phyloP scores from a whole-genome alignment of 805 yeast species.

The Metschnikowia dekortorum region DNA sequence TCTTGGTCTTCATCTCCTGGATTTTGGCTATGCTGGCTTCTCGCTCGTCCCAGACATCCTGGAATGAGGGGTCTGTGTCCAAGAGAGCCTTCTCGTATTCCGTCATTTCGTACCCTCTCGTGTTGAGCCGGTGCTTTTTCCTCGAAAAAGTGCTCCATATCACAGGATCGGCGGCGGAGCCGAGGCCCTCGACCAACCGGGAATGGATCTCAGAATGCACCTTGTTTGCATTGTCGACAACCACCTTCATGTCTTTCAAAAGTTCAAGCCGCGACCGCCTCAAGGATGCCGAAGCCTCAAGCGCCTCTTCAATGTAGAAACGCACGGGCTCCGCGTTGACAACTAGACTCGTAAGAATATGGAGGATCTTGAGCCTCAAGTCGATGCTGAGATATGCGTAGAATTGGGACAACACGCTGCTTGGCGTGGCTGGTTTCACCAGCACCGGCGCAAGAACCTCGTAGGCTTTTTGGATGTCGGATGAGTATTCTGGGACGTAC shows the following conservation, averaged over 20 bases:
- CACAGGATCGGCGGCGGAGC: slow-evolving; percentile 3
- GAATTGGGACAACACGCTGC: slow-evolving; percentile 51
- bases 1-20: slow-evolving; percentile 45
- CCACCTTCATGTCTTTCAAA: slow-evolving; percentile 53
- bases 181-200: slow-evolving; percentile 14
- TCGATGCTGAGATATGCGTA: slow-evolving; percentile 47
- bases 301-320: slow-evolving; percentile 58
- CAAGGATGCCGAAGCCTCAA: slow-evolving; percentile 57
- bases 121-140: slow-evolving; percentile 24
- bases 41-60: slow-evolving; percentile 42
- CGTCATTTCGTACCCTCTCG: slow-evolving; percentile 36
- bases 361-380: slow-evolving; percentile 53
- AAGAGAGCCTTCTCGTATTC: slow-evolving; percentile 37
- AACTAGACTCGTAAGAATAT: slow-evolving; percentile 60
- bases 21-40: slow-evolving; percentile 36
- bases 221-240: slow-evolving; percentile 48
- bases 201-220: slow-evolving; percentile 23
- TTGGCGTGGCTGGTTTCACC: slow-evolving; percentile 44
- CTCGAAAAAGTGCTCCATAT: slow-evolving; percentile 13
- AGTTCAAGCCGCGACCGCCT: slow-evolving; percentile 66
- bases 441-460: slow-evolving; percentile 52
- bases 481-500: slow-evolving; percentile 50
- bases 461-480: slow-evolving; percentile 48
- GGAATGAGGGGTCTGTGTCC: slow-evolving; percentile 39
- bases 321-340: slow-evolving; percentile 58